Evolutionary conservation across 495 filamentous ascomycete species (phyloP).

Genomic region (Oleoguttula mirabilis): DNA sequence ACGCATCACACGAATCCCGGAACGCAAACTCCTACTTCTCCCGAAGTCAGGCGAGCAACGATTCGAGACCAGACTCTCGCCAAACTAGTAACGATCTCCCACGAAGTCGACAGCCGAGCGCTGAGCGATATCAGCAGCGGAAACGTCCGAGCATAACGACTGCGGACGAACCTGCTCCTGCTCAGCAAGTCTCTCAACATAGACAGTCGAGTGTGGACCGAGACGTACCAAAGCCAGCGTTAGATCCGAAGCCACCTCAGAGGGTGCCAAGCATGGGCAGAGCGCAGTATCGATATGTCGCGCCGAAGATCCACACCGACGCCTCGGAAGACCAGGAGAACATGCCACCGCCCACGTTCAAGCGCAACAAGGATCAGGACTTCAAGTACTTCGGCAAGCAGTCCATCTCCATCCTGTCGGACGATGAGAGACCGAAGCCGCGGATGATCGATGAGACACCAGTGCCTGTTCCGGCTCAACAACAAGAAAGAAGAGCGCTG

Average conservation of each 20-base stretch:
- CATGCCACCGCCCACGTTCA: constrained; percentile 64
- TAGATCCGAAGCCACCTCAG: constrained; percentile 12
- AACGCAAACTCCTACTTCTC: constrained; percentile 8
- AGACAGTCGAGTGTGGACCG: not conserved
- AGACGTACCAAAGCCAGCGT: constrained; percentile 1
- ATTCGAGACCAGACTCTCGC: constrained; percentile 13
- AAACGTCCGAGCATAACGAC: constrained; percentile 2
- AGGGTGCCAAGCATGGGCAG: constrained; percentile 7
- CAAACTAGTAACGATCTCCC: constrained; percentile 9
- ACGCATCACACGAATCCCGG: constrained; percentile 2
- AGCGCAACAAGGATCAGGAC: constrained; percentile 49
- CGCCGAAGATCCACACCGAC: constrained; percentile 17
- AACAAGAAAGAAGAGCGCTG: constrained; percentile 48
- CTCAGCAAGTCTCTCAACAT: not conserved
- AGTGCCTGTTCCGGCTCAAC: constrained; percentile 15
- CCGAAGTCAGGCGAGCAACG: constrained; percentile 14
- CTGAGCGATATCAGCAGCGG: constrained; percentile 8
- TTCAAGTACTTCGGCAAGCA: constrained; percentile 47
- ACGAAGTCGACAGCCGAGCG: constrained; percentile 11
- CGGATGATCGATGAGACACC: constrained; percentile 18
- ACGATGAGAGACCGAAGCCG: constrained; percentile 19
- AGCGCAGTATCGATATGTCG: constrained; percentile 15
- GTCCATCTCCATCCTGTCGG: constrained; percentile 37
- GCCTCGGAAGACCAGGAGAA: constrained; percentile 59
- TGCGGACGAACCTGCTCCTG: not conserved